Conservation (phyloP, 345 rosid genomes). For the Gynandropsis gynandra region DNA sequence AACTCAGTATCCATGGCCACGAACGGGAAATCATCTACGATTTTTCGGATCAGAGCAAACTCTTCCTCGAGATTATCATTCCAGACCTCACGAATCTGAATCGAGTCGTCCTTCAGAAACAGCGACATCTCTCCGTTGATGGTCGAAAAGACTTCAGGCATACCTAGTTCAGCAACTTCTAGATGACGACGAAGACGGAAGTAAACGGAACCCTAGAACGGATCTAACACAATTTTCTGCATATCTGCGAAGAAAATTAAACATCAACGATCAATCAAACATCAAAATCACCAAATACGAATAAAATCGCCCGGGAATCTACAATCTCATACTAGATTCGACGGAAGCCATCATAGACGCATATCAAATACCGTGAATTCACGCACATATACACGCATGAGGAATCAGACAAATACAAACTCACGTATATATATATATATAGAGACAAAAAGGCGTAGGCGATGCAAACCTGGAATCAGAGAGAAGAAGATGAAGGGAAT, state of each 20-base stretch:
- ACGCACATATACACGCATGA: too few species aligned
- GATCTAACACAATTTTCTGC: conserved; percentile 23
- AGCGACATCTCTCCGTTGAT: conserved; percentile 41
- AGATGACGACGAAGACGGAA: not conserved
- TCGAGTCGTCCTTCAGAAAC: conserved; percentile 43
- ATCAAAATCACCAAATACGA: not conserved
- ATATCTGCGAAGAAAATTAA: conserved; percentile 12
- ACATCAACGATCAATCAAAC: conserved; percentile 15
- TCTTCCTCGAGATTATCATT: conserved; percentile 48
- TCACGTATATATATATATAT: not conserved
- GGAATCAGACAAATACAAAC: not conserved
- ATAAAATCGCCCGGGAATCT: too few species aligned
- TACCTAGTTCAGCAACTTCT: not conserved
- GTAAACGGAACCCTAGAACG: conserved; percentile 22
- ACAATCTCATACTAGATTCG: not conserved
- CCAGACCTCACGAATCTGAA: conserved; percentile 84
- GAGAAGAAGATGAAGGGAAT: conserved; percentile 2
- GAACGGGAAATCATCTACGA: conserved; percentile 51
- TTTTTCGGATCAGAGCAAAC: conserved; percentile 38
- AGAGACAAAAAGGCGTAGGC: not conserved
- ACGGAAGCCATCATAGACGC: not conserved
- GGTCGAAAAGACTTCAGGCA: conserved; percentile 7
- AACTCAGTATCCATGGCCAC: conserved; percentile 92
- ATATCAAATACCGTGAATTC: too few species aligned
- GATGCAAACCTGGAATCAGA: conserved; percentile 18